Evolutionary conservation across 495 filamentous ascomycete genomes (phyloP), one percentile per base, ranked within the genome.

Genomic region (Articulospora tetracladia): DNA sequence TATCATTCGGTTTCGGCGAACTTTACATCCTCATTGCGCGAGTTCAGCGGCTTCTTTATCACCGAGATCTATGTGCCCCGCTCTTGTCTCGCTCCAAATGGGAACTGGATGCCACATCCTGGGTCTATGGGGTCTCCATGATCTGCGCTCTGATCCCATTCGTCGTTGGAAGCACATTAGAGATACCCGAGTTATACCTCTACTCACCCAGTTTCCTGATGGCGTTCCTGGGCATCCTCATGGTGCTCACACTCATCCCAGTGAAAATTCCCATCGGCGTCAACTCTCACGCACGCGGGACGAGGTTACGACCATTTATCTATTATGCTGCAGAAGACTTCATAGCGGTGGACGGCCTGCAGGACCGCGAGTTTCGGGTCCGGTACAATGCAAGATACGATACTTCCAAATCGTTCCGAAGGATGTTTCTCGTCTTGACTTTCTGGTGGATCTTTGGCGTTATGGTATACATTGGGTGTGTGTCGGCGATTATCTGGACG

Each of bases 241-340:
- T 62, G 59, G 41, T 62, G 22, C 30, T 53, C 25, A 62, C 59
- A 0, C 46, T 62, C 7, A 63, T 63, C 20, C 60, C 60, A 1
- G 11, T 63, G 49, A 56, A 54, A 20, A 63, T 58, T 15, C 60
- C 60, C 3, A 53, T 54, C 23, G 55, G 54, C 10, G 58, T 63
- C 19, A 63, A 63, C 24, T 63, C 60, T n/a, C 60, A 63, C 22
- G 53, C 53, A 11, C 27, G 59, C 34, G 59, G 59, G 12, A 62
- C 59, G 13, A 44, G 27, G 13, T 13, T 62, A 27, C 53, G 59
- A 13, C 59, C 59, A 13, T 62, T 62, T 53, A 57, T 62, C 19
- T 62, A 62, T 20, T 62, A 62, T 24, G 59, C 59, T 2, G 59
- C 59, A 2, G 59, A 62, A 36, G 59, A 62, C 19, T 62, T 62